A percentile compares a stretch with the other conserved stretches of the same genome.
Conservation (phyloP, 768 basidiomycete genomes). For the Cantharellus anzutake region DNA sequence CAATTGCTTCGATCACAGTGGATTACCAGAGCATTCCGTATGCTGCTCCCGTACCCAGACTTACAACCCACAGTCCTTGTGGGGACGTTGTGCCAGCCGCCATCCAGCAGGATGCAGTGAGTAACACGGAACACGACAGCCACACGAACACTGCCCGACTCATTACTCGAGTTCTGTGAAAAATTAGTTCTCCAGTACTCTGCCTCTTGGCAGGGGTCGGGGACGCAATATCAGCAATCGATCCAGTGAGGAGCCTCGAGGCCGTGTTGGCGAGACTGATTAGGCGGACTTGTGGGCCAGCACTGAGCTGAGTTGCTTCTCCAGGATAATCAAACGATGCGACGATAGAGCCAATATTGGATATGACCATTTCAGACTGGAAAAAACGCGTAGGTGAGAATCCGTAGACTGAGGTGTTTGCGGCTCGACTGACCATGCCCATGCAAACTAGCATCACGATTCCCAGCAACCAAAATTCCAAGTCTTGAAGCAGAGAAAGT, state of each 20-base stretch:
- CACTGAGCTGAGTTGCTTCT: constrained; percentile 1
- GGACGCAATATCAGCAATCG: constrained; percentile 52
- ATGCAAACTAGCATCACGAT: constrained; percentile 32
- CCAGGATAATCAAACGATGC: constrained; percentile 4
- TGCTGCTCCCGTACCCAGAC: constrained; percentile 43
- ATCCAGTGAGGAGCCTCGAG: constrained; percentile 46
- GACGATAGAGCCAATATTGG: constrained; percentile 63
- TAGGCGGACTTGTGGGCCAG: constrained; percentile 36
- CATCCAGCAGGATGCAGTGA: constrained; percentile 36
- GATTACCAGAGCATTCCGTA: constrained; percentile 43
- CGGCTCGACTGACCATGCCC: constrained; percentile 38
- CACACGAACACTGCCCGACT: constrained; percentile 46
- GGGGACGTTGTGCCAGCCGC: constrained; percentile 28
- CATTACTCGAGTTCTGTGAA: constrained; percentile 20
- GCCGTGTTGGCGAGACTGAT: constrained; percentile 54
- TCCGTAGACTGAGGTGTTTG: constrained; percentile 22
- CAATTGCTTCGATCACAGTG: background rate
- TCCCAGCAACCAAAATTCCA: constrained; percentile 45
- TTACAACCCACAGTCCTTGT: constrained; percentile 45
- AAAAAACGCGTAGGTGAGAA: background rate
- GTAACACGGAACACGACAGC: constrained; percentile 27
- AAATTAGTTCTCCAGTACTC: constrained; percentile 19
- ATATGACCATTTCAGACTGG: constrained; percentile 28
- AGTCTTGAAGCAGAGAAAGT: constrained; percentile 26
- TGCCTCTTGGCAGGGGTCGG: constrained; percentile 29